phyloP scores from a whole-genome alignment of 208 protist genomes.

The Trypanosoma avium region DNA sequence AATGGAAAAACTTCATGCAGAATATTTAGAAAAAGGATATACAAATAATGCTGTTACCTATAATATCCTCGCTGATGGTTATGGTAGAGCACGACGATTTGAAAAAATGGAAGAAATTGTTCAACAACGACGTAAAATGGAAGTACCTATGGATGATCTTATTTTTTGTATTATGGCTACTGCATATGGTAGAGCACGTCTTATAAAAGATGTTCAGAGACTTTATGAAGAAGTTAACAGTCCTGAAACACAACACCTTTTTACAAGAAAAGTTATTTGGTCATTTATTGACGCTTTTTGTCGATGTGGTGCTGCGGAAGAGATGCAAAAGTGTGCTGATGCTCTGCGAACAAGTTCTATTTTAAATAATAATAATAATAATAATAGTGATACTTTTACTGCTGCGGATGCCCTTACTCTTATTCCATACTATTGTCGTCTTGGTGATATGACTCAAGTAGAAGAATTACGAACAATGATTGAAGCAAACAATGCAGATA shows the following conservation, averaged over 20 bases:
- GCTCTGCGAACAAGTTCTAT: constrained; percentile 21
- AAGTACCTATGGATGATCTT: constrained; percentile 77
- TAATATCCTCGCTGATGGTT: constrained; percentile 87
- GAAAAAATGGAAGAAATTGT: constrained; percentile 79
- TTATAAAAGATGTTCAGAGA: constrained; percentile 69
- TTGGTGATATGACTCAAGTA: constrained; percentile 70
- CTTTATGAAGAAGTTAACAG: constrained; percentile 49
- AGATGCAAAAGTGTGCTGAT: constrained; percentile 60
- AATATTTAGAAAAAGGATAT: constrained; percentile 64
- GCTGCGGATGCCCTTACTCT: constrained; percentile 47
- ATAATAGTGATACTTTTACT: constrained; percentile 20
- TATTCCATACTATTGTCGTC: constrained; percentile 84
- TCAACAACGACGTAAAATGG: constrained; percentile 40
- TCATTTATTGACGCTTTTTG: constrained; percentile 82
- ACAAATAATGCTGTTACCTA: constrained; percentile 79
- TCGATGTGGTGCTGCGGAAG: constrained; percentile 52
- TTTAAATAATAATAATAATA: background rate
- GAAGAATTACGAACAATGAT: constrained; percentile 43
- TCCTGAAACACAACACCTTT: constrained; percentile 20
- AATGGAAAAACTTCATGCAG: constrained; percentile 78
- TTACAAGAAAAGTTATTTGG: constrained; percentile 72
- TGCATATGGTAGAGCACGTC: constrained; percentile 59
- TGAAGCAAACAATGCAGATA: constrained; percentile 24
- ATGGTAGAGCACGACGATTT: constrained; percentile 66
- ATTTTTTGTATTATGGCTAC: constrained; percentile 80